phyloP scores from a whole-genome alignment of 2,329 filamentous ascomycete genomes.

The Curvularia sp. region DNA sequence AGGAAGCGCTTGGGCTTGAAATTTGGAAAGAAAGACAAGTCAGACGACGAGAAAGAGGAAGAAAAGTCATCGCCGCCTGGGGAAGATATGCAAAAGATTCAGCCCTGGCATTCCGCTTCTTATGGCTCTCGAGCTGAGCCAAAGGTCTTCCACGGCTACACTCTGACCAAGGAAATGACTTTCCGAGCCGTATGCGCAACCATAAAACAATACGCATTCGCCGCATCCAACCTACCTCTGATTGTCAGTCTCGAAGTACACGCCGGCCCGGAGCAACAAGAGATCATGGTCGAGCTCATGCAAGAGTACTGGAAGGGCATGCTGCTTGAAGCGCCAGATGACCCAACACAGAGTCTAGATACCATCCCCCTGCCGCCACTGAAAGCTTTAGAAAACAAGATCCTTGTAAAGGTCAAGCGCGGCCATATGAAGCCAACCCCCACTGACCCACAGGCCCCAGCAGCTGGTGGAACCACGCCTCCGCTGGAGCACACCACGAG shows the following conservation, averaged over 20 bases:
- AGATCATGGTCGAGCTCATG: constrained; percentile 94
- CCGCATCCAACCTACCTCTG: constrained; percentile 75
- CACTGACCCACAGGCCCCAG: constrained; percentile 22
- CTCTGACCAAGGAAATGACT: constrained; percentile 81
- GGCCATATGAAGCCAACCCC: constrained; percentile 43
- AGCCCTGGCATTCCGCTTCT: constrained; percentile 44
- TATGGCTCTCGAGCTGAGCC: constrained; percentile 65
- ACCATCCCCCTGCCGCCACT: constrained; percentile 68
- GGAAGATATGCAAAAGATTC: constrained; percentile 26
- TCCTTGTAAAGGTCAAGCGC: constrained; percentile 64
- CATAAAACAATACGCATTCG: constrained; percentile 80
- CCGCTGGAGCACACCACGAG: constrained; percentile 34
- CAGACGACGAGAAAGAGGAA: constrained; percentile 27
- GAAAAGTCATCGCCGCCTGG: constrained; percentile 17
- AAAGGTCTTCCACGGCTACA: constrained; percentile 82
- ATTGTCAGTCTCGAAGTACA: constrained; percentile 95
- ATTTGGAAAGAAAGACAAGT: constrained; percentile 40
- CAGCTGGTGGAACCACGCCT: constrained; percentile 36
- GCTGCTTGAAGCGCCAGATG: constrained; percentile 68
- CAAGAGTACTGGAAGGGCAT: constrained; percentile 80
- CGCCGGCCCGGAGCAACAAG: constrained; percentile 80
- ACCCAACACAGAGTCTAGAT: constrained; percentile 49
- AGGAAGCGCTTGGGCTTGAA: constrained; percentile 47
- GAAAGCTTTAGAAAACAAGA: constrained; percentile 77
- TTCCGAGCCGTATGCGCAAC: constrained; percentile 87